Conservation (phyloP, 2,329 filamentous ascomycete genomes). For the Sphaceloma murrayae region DNA sequence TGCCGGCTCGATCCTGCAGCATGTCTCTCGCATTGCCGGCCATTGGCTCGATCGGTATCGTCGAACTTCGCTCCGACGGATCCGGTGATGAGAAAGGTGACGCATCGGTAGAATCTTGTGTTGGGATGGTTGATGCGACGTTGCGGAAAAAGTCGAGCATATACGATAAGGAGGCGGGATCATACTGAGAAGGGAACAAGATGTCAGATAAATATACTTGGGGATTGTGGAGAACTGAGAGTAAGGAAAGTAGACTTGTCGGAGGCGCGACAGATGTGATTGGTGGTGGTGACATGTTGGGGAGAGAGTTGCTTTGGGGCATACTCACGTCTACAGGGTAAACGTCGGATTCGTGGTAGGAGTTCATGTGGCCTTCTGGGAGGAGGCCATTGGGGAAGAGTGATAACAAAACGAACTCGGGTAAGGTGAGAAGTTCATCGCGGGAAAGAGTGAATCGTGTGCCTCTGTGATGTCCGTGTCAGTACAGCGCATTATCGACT, state of each 20-base stretch:
- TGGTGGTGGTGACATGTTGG: conserved; percentile 16
- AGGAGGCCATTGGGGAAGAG: conserved; percentile 97
- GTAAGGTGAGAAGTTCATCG: conserved; percentile 88
- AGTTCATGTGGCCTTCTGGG: conserved; percentile 90
- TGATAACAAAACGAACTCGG: conserved; percentile 95
- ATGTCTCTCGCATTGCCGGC: conserved; percentile 56
- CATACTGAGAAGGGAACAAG: conserved; percentile 62
- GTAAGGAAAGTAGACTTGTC: conserved; percentile 32
- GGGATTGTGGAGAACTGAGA: conserved; percentile 34
- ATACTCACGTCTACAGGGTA: conserved; percentile 90
- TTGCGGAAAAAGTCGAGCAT: conserved; percentile 98
- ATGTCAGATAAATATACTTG: conserved; percentile 48
- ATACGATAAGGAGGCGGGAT: conserved; percentile 90
- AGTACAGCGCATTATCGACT: too few species aligned
- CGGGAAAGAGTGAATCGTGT: conserved; percentile 87
- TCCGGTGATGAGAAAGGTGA: conserved; percentile 36
- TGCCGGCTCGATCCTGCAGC: conserved; percentile 81
- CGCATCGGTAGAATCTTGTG: conserved; percentile 50
- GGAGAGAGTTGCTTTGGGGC: conserved; percentile 20
- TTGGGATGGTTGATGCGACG: conserved; percentile 91
- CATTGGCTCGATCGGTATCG: conserved; percentile 61
- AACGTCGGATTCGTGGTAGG: conserved; percentile 83
- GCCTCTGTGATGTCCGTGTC: conserved; percentile 49
- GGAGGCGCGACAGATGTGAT: conserved; percentile 27
- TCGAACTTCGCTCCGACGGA: conserved; percentile 33